These are phyloP conservation scores for Cladobotryum mycophilum DNA, from an alignment of 2,329 filamentous ascomycete species.

Conservation along the genomic window DNA sequence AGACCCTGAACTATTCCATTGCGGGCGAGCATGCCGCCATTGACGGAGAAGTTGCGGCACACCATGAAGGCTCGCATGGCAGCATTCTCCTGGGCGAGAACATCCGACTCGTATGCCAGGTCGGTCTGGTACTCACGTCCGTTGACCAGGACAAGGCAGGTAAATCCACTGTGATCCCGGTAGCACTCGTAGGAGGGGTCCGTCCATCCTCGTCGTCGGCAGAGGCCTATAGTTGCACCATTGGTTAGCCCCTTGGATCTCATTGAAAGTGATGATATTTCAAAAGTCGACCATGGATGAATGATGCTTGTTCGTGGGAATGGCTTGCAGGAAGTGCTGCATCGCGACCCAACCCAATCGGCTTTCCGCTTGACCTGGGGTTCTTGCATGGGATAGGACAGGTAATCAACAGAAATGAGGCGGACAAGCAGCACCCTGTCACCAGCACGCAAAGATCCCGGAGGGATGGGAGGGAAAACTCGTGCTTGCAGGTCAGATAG, in stretches of 20 bases:
- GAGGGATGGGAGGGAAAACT: not conserved
- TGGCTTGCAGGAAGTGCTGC: constrained; percentile 19
- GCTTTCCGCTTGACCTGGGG: constrained; percentile 7
- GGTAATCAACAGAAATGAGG: not conserved
- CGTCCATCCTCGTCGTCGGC: constrained; percentile 87
- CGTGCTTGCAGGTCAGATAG: not conserved
- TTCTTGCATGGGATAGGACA: not conserved
- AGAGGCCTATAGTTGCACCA: constrained; percentile 61
- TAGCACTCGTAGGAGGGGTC: constrained; percentile 85
- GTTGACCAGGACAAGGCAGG: constrained; percentile 89
- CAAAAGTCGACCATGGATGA: not conserved
- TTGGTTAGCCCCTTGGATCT: constrained; percentile 3
- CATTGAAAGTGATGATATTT: not conserved
- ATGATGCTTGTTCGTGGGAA: not conserved
- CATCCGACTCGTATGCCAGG: constrained; percentile 72
- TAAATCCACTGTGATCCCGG: constrained; percentile 67
- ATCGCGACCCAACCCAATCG: constrained; percentile 27
- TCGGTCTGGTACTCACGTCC: constrained; percentile 95
- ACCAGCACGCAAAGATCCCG: not conserved
- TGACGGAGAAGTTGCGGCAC: constrained; percentile 94
- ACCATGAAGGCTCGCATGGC: constrained; percentile 97
- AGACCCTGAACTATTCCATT: constrained; percentile 64
- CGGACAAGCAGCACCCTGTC: not conserved
- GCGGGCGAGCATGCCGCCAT: constrained; percentile 79
- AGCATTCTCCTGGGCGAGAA: constrained; percentile 83